Evolutionary conservation across 352 stramenopile species (phyloP).

Genomic region (Globisporangium yorkense): DNA sequence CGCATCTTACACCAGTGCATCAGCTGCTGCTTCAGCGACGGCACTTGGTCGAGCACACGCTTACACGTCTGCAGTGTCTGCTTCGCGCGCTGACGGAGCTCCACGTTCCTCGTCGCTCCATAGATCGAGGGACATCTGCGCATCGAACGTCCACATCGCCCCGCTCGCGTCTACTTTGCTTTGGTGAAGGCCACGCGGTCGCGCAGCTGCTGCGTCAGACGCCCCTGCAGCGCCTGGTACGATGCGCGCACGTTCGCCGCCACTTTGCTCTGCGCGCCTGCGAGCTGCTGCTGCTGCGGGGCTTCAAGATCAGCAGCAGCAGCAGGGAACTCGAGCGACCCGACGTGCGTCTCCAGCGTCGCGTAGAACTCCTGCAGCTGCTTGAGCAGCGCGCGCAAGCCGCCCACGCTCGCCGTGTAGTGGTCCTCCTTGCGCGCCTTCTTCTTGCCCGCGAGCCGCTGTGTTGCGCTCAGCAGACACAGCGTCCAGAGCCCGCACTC

Average conservation of each 20-base stretch:
- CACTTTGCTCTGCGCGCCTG: constrained; percentile 21
- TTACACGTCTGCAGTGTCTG: no score
- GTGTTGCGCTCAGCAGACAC: constrained; percentile 33
- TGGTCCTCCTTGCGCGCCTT: constrained; percentile 64
- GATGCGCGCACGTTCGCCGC: constrained; percentile 32
- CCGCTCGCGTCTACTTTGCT: constrained; percentile 1
- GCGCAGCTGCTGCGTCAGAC: constrained; percentile 27
- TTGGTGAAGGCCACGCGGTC: constrained; percentile 18
- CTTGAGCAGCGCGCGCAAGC: constrained; percentile 53
- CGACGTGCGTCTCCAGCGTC: constrained; percentile 31
- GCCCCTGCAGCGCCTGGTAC: constrained; percentile 27
- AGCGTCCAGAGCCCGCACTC: constrained; percentile 56
- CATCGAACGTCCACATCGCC: no score
- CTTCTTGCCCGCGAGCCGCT: constrained; percentile 48
- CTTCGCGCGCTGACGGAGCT: no score
- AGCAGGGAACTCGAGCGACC: constrained; percentile 19
- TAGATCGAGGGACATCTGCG: no score
- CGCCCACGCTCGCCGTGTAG: constrained; percentile 15
- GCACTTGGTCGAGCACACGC: no score
- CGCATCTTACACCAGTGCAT: no score
- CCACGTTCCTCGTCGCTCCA: no score
- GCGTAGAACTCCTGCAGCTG: constrained; percentile 45
- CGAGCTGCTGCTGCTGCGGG: constrained; percentile 6
- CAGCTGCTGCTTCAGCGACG: no score
- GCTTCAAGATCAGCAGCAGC: not conserved